Evolutionary conservation across 2,329 filamentous ascomycete species (phyloP).

Genomic region (Aspergillus ruber): DNA sequence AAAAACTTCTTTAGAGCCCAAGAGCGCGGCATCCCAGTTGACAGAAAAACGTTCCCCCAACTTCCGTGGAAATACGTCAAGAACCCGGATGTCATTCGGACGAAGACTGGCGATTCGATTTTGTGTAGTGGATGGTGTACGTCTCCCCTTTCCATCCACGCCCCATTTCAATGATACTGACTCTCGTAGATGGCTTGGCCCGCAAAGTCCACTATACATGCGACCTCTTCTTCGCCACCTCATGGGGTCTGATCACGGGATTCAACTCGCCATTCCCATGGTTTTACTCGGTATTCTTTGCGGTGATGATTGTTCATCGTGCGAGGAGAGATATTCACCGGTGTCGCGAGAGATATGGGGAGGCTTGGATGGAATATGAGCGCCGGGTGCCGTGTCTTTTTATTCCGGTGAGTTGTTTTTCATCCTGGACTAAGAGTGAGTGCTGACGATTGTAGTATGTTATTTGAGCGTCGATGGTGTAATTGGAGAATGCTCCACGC

Average conservation of each 20-base stretch:
- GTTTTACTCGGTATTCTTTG: constrained; percentile 82
- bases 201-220: constrained; percentile 76
- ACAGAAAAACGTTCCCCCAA: constrained; percentile 76
- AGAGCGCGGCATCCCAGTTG: constrained; percentile 61
- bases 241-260: constrained; percentile 72
- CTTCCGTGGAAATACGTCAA: constrained; percentile 75
- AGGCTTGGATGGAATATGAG: constrained; percentile 75
- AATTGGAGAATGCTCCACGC: too few species aligned
- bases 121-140: constrained; percentile 77
- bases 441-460: background rate
- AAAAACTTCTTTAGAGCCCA: constrained; percentile 83
- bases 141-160: constrained; percentile 16
- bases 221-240: constrained; percentile 68
- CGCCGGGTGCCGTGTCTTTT: constrained; percentile 73
- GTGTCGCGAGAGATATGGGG: constrained; percentile 70
- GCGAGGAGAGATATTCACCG: constrained; percentile 66
- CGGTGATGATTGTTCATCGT: constrained; percentile 70
- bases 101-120: constrained; percentile 65
- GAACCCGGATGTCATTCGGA: constrained; percentile 70
- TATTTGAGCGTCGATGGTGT: background rate
- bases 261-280: constrained; percentile 76
- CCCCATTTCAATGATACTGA: background rate
- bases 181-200: constrained; percentile 53
- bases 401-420: constrained; percentile 53
- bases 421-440: background rate